phyloP scores from a whole-genome alignment of 106 monocot genomes.

The Chionographis japonica region DNA sequence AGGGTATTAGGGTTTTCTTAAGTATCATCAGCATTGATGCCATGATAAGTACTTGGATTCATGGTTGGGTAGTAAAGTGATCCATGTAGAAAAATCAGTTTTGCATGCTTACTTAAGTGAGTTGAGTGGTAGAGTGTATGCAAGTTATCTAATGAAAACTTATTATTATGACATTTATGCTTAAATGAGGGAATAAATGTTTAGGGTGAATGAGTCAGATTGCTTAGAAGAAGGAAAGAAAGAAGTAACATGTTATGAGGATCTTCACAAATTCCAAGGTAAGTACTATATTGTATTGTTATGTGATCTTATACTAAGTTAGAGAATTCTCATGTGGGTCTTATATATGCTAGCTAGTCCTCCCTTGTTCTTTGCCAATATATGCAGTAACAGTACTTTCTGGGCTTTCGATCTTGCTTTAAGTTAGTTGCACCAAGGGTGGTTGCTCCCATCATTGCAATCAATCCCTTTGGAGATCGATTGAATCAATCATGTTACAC shows the following conservation, averaged over 20 bases:
- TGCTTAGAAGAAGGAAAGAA: background rate
- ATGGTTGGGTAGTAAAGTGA: background rate
- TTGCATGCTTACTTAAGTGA: background rate
- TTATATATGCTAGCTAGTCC: background rate
- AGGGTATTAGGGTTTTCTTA: background rate
- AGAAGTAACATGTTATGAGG: no score
- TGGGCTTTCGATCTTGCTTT: slow-evolving; percentile 4
- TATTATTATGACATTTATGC: background rate
- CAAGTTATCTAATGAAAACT: background rate
- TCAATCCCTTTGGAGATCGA: background rate
- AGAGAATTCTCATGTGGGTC: no score
- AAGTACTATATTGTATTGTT: no score
- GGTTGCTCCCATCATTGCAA: slow-evolving; percentile 5
- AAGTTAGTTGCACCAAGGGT: slow-evolving; percentile 2
- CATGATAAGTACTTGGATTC: no score
- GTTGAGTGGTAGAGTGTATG: slow-evolving; percentile 3
- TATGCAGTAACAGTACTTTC: background rate
- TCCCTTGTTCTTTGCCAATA: background rate
- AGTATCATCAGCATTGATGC: no score
- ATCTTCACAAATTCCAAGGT: no score
- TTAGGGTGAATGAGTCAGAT: background rate
- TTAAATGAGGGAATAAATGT: background rate
- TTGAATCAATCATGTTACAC: no score
- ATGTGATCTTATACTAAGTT: no score
- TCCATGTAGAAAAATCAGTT: background rate